Evolutionary conservation across 306 rosid species (phyloP).

Genomic region (Vigna unguiculata): DNA sequence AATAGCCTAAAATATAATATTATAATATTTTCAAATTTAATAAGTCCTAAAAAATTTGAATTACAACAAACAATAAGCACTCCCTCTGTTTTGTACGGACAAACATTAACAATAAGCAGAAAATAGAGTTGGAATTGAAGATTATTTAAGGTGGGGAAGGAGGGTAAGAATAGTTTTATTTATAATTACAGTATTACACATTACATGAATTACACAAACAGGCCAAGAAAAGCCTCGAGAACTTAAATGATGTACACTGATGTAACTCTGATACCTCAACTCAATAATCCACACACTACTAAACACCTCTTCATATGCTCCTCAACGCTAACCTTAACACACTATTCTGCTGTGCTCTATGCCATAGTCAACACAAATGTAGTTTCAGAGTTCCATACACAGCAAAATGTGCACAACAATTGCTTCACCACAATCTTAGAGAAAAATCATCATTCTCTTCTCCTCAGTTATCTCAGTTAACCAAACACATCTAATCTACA

Average conservation of each 20-base stretch:
- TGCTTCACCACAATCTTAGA: slow-evolving; percentile 45
- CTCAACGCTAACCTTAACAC: slow-evolving; percentile 35
- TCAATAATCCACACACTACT: slow-evolving; percentile 51
- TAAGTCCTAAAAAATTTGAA: too few species aligned
- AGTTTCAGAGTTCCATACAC: slow-evolving; percentile 48
- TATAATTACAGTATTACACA: slow-evolving; percentile 56
- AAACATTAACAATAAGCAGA: too few species aligned
- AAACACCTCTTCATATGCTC: slow-evolving; percentile 41
- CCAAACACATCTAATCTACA: slow-evolving; percentile 50
- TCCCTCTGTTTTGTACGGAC: too few species aligned
- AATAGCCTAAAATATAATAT: too few species aligned
- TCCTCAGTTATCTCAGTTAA: slow-evolving; percentile 43
- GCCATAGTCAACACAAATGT: slow-evolving; percentile 41
- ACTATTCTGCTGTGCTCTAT: slow-evolving; percentile 40
- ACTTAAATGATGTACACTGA: slow-evolving; percentile 57
- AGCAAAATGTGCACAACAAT: slow-evolving; percentile 37
- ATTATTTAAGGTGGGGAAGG: not conserved
- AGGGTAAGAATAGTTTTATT: slow-evolving; percentile 45
- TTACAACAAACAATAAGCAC: too few species aligned
- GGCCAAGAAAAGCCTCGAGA: slow-evolving; percentile 55
- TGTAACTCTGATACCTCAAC: slow-evolving; percentile 49
- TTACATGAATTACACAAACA: slow-evolving; percentile 60
- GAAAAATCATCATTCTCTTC: slow-evolving; percentile 47
- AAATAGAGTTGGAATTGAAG: too few species aligned
- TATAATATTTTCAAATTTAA: too few species aligned